Evolutionary conservation across 192 early-diverging fungal genomes (phyloP).

Genomic region (Helicostylum pulchrum): DNA sequence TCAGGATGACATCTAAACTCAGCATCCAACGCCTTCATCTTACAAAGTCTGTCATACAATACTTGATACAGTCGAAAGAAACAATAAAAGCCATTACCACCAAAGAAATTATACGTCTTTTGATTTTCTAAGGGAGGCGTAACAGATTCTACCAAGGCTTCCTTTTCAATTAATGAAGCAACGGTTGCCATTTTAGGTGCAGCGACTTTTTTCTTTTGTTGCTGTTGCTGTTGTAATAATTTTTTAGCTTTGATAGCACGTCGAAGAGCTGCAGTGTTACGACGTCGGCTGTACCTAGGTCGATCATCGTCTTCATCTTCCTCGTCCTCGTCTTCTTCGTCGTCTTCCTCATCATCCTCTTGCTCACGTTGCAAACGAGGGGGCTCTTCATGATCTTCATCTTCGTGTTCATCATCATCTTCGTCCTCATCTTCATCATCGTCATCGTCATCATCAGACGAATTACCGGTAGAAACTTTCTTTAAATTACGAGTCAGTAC

Average conservation of each 20-base stretch:
- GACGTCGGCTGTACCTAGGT: not conserved
- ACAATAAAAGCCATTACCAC: constrained; percentile 82
- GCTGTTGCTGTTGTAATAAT: not conserved
- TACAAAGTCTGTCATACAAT: constrained; percentile 66
- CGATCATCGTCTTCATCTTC: too few species aligned
- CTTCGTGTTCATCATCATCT: constrained; percentile 37
- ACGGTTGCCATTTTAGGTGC: constrained; percentile 25
- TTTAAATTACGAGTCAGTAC: constrained; percentile 13
- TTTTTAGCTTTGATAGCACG: not conserved
- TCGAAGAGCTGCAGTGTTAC: not conserved
- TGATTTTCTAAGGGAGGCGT: constrained; percentile 16
- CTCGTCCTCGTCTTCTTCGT: too few species aligned
- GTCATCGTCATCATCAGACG: not conserved
- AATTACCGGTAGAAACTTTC: not conserved
- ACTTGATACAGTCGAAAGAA: constrained; percentile 88
- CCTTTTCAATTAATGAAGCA: constrained; percentile 35
- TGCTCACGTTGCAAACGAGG: not conserved
- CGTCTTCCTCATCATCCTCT: not conserved
- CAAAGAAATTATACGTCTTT: constrained; percentile 66
- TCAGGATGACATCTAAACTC: constrained; percentile 53
- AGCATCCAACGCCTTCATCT: constrained; percentile 74
- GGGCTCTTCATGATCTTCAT: too few species aligned
- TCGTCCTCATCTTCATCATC: constrained; percentile 45
- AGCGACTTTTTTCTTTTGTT: constrained; percentile 1
- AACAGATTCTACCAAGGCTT: constrained; percentile 19